Evolutionary conservation across 257 asterid genomes (phyloP), one percentile per base, ranked within the genome.

Genomic region (Gardenia jasminoides): DNA sequence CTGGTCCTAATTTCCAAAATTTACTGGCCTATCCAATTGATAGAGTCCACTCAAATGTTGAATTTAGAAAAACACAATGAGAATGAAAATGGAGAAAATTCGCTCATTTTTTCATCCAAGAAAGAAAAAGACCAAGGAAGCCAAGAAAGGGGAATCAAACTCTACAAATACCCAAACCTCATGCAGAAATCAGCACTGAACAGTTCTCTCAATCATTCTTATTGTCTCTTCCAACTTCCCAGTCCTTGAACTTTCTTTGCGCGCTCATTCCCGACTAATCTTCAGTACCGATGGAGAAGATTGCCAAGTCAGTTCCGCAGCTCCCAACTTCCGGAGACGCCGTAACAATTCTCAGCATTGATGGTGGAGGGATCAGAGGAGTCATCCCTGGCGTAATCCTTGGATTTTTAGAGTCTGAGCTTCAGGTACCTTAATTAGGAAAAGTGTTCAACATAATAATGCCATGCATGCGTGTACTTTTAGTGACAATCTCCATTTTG

Each of bases 281-380:
- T 36, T 36, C 41, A 36, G 41, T 5, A 36, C 41, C 41, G 41
- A 36, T 36, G 41, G 41, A 36, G 41, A 36, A 36, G 41, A 36
- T 5, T 36, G 41, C 65, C 3, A 28, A 62, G 46, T 50, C 79
- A 48, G 46, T n/a, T 17, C 20, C 86, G 15, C 86, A 87, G 75
- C 82, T 89, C 33, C 88, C 88, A 65, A 79, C 80, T 20, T 75
- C 78, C 31, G 91, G 91, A 26, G 82, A 87, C 2, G 20, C 81
- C 11, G 80, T 87, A n/a, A 89, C 91, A 1, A 66, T 89, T 75
- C 86, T 89, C 47, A 87, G 91, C 76, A 86, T 89, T 7, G 92
- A 89, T 67, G 92, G 92, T 7, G 92, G 92, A 33, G 92, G 92
- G n/a, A 74, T 89, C 68, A 78, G 91, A 74, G 92, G 92, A 72